Base-by-base conservation (phyloP, 331 rosid species). In the Erythrophleum ivorense region DNA sequence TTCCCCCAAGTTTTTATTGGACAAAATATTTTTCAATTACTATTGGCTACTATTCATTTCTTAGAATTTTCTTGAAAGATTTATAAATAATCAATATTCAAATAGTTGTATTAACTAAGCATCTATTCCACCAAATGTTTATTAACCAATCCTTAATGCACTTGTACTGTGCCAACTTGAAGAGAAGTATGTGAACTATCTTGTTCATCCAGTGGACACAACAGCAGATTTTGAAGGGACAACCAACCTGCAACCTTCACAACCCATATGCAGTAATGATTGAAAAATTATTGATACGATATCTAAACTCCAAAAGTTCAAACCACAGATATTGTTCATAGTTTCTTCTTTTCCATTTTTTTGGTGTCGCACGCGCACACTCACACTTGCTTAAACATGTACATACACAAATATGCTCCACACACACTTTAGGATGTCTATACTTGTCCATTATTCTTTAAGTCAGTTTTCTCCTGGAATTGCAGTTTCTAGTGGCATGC, bases 161-260 rank as follows among this genome's bases (percentile, higher is more conserved):
- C 87, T 94, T 75, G 97, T 91, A 63, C 95, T 97, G 59, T 81
- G 81, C 88, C 95, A 88, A 90, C 87, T 86, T 76, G 95, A 92
- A 76, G 98, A 92, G 84, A 88, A 91, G 82, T 83, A 84, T 82
- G 97, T 94, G 36, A 92, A 88, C 83, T 92, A 94, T 86, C 97
- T 92, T 78, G 88, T 86, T 69, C 98, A 97, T 67, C 97, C 97
- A 0, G 97, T 92, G 73, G 98, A 94, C 88, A 92, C 97, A 73
- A 85, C 91, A 69, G 91, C 98, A 53, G 95, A 94, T 81, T 91
- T 94, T 87, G 97, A 92, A 83, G 98, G 98, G 79, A 91, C 98
- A 73, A 83, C 95, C 76, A 95, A 86, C 84, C 84, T 95, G 85
- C 97, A 90, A 81, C 90, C 94, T 81, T 54, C 97, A 70, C 97